Evolutionary conservation across 129 eudicot genomes (phyloP), one percentile per base, ranked within the genome.

Genomic region (Arctium minus): DNA sequence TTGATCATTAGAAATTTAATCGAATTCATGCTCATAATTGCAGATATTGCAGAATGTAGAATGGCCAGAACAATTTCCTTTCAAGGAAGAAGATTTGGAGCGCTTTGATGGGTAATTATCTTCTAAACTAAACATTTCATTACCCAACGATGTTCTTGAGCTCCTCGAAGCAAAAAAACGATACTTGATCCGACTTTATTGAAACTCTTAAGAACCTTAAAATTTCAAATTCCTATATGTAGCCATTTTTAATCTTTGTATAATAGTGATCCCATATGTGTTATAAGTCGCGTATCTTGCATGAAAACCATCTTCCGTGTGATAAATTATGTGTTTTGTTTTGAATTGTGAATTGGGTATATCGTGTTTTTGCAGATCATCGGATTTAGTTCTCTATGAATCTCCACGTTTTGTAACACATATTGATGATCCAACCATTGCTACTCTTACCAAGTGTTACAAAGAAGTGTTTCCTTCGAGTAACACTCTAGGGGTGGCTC

Each of bases 351-450:
- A 39, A 46, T 37, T 36, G 53, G 32, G 44, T 4, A 35, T 50
- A 7, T 48, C 3, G 32, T 33, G 11, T 9, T 88, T 78, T 85
- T 85, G 60, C 91, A 95, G 99, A 82, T 91, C 97, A 81, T 79
- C 97, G 10, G 99, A 93, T 90, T 79, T 95, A 77, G 44, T 81
- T 17, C 93, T 95, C 92, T 95, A 95, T 73, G 97, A 95, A 76
- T 76, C 93, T 74, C 99, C 97, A 10, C 97, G 97, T 39, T 96
- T 96, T 81, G 98, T 96, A 65, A 93, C 98, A 33, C 98, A 93
- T 82, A 96, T 96, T 9, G 99, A 96, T 86, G 99, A 96, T 90
- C 93, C 97, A 4, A 98, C 99, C 69, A 96, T 96, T 84, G 92
- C 97, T 31, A 97, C 98, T 35, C 99, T 96, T 53, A 93, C 99